Evolutionary conservation across 129 eudicot genomes (phyloP).

Genomic region (Ambrosia trifida): DNA sequence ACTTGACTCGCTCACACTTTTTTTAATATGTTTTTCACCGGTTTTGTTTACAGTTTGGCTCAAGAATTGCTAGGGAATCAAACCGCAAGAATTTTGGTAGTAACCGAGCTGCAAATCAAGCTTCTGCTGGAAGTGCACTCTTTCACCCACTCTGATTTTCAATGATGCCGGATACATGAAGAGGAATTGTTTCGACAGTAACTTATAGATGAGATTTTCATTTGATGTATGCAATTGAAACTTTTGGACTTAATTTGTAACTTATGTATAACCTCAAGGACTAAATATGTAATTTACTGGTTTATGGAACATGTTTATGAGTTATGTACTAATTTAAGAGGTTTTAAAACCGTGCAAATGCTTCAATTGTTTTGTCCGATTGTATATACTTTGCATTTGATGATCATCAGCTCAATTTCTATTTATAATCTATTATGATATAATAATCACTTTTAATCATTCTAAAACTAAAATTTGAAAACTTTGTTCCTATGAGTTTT

Average conservation of each 20-base stretch:
- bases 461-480: too few relatives aligned
- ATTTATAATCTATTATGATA: too few relatives aligned
- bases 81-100: constrained; percentile 89
- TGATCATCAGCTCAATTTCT: too few relatives aligned
- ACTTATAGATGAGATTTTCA: not conserved
- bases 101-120: constrained; percentile 96
- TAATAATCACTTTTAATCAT: too few relatives aligned
- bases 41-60: constrained; percentile 65
- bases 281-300: not conserved
- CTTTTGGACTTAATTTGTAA: not conserved
- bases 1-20: not conserved
- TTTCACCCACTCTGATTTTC: constrained; percentile 31
- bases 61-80: constrained; percentile 94
- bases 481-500: too few relatives aligned
- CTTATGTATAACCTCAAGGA: not conserved
- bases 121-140: constrained; percentile 91
- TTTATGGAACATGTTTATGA: not conserved
- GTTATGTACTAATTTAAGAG: too few relatives aligned
- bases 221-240: not conserved
- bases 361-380: too few relatives aligned
- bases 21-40: not conserved
- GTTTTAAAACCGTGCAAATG: too few relatives aligned
- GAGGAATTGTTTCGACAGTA: not conserved
- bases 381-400: too few relatives aligned
- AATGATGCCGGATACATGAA: not conserved